phyloP scores from a whole-genome alignment of 495 filamentous ascomycete genomes.

The Trichoderma reesei region DNA sequence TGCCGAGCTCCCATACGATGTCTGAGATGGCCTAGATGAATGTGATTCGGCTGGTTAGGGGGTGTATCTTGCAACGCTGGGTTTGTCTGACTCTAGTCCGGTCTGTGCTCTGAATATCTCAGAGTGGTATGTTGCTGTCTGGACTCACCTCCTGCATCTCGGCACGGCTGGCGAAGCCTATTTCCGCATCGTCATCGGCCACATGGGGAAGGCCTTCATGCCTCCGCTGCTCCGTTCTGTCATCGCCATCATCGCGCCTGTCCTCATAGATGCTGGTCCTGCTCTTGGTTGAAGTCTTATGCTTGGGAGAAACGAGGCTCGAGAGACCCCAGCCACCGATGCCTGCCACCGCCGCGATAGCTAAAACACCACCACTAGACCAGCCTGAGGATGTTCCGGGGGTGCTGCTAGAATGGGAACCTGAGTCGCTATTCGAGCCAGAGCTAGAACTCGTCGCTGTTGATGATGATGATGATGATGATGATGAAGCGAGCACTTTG shows the following conservation, averaged over 20 bases:
- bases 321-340: slow-evolving; percentile 6
- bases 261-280: neutral
- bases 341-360: neutral
- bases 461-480: neutral
- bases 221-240: neutral
- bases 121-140: neutral
- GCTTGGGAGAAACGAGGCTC: neutral
- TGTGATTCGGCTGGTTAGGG: neutral
- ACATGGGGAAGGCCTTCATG: neutral
- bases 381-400: neutral
- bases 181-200: neutral
- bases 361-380: neutral
- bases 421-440: neutral
- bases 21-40: neutral
- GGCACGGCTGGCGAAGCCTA: neutral
- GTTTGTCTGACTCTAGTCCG: neutral
- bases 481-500: neutral
- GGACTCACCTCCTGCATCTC: neutral
- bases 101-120: too few species aligned
- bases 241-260: neutral
- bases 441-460: too few species aligned
- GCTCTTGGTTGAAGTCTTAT: neutral
- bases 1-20: slow-evolving; percentile 7
- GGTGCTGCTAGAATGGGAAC: neutral
- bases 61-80: neutral